Conservation (phyloP, 2,329 filamentous ascomycete genomes). For the Atkinsonella texensis region DNA sequence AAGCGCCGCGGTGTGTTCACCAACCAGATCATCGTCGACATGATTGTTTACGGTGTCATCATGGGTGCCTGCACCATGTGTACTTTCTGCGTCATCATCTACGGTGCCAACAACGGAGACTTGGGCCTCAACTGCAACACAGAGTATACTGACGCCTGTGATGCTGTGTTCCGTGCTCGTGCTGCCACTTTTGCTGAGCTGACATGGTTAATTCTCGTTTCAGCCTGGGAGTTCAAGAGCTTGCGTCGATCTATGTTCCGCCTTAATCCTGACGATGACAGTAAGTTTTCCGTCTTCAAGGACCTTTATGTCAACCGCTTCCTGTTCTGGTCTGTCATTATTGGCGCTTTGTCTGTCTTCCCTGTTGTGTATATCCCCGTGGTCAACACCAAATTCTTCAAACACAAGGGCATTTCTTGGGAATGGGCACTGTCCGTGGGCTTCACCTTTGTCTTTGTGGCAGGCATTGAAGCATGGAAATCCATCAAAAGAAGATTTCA, state of each 20-base stretch:
- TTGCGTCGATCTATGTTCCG: conserved; percentile 60
- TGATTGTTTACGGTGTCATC: conserved; percentile 66
- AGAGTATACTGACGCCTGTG: conserved; percentile 40
- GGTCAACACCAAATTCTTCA: conserved; percentile 59
- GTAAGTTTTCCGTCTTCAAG: conserved; percentile 41
- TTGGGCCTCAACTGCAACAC: conserved; percentile 55
- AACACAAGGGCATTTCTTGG: conserved; percentile 60
- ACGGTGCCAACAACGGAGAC: conserved; percentile 40
- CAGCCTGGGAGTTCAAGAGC: conserved; percentile 69
- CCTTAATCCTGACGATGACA: conserved; percentile 42
- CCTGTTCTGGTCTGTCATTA: conserved; percentile 53
- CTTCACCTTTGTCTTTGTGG: conserved; percentile 51
- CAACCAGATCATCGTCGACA: conserved; percentile 64
- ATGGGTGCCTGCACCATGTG: conserved; percentile 58
- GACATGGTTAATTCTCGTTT: conserved; percentile 61
- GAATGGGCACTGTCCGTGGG: conserved; percentile 61
- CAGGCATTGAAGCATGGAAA: conserved; percentile 63
- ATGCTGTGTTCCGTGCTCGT: conserved; percentile 54
- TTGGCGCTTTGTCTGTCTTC: conserved; percentile 51
- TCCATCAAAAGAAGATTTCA: conserved; percentile 46
- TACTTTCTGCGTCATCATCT: conserved; percentile 54
- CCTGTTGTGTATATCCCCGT: conserved; percentile 61
- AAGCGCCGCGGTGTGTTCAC: conserved; percentile 61
- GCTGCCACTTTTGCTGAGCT: conserved; percentile 63
- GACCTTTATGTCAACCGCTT: conserved; percentile 61